Evolutionary conservation across 169 alveolate species (phyloP).

Genomic region (Cryptosporidium viatorum): DNA sequence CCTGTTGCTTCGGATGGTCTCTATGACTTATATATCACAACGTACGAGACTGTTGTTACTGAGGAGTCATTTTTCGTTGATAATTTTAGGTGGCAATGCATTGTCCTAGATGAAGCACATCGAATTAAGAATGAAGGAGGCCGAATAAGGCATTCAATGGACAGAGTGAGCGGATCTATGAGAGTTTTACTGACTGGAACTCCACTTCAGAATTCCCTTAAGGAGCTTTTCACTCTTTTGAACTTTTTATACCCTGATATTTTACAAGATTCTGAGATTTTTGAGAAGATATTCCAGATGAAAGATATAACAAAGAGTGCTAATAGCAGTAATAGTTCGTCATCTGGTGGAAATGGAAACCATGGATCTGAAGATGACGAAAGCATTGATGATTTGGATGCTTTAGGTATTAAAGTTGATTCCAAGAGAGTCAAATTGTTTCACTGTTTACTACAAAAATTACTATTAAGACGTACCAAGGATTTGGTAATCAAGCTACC

Average conservation of each 20-base stretch:
- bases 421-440: slow-evolving; percentile 75
- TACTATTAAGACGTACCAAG: slow-evolving; percentile 89
- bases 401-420: slow-evolving; percentile 59
- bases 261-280: slow-evolving; percentile 92
- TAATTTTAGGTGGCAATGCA: slow-evolving; percentile 93
- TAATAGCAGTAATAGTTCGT: slow-evolving; percentile 18
- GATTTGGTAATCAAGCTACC: slow-evolving; percentile 91
- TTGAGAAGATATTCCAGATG: slow-evolving; percentile 90
- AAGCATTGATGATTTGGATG: slow-evolving; percentile 56
- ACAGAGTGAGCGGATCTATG: slow-evolving; percentile 88
- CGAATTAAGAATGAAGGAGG: slow-evolving; percentile 97
- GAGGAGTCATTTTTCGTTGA: slow-evolving; percentile 91
- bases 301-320: slow-evolving; percentile 71
- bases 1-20: slow-evolving; percentile 83
- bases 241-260: slow-evolving; percentile 98
- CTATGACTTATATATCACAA: slow-evolving; percentile 89
- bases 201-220: slow-evolving; percentile 94
- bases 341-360: slow-evolving; percentile 11
- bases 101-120: slow-evolving; percentile 98
- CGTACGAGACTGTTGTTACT: slow-evolving; percentile 92
- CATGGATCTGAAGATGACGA: slow-evolving; percentile 47
- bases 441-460: slow-evolving; percentile 83
- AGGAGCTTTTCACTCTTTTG: slow-evolving; percentile 93
- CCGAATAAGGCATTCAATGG: slow-evolving; percentile 92
- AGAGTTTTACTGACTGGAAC: slow-evolving; percentile 95